Conservation (phyloP, 352 stramenopile species). For the Phytopythium aichiense region DNA sequence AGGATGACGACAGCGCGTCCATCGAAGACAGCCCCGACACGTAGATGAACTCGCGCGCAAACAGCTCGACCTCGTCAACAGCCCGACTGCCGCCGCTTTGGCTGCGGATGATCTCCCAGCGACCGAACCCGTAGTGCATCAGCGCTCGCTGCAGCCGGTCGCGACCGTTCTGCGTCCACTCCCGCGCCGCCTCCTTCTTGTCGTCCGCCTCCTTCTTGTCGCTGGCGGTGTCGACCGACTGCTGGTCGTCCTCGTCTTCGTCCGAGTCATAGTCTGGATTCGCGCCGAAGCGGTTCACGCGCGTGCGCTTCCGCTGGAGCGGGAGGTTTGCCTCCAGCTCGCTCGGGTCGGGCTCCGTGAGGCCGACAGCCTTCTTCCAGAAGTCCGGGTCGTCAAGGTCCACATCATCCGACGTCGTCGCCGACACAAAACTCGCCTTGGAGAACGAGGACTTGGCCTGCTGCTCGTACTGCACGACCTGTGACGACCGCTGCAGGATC, state of each 20-base stretch:
- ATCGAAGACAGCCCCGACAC: constrained; percentile 69
- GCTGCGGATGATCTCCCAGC: constrained; percentile 87
- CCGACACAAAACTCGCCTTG: constrained; percentile 91
- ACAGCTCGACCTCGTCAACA: constrained; percentile 78
- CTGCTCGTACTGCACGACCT: constrained; percentile 83
- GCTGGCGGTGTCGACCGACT: constrained; percentile 36
- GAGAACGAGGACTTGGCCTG: constrained; percentile 87
- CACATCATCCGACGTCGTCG: constrained; percentile 90
- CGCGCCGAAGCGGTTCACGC: constrained; percentile 76
- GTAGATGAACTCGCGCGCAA: constrained; percentile 86
- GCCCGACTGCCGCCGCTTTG: constrained; percentile 85
- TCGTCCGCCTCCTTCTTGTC: constrained; percentile 40
- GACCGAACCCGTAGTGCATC: constrained; percentile 86
- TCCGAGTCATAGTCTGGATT: constrained; percentile 56
- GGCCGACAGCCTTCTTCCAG: constrained; percentile 97
- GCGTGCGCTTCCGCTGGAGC: constrained; percentile 83
- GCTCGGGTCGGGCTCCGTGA: constrained; percentile 64
- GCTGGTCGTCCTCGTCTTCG: constrained; percentile 34
- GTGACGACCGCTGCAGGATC: constrained; percentile 91
- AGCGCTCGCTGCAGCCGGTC: constrained; percentile 80
- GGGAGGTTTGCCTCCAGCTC: constrained; percentile 62
- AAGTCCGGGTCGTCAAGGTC: constrained; percentile 99
- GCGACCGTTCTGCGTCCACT: constrained; percentile 85
- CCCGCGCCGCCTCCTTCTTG: constrained; percentile 54
- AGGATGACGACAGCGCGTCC: constrained; percentile 40